Evolutionary conservation across 1,284 basidiomycete genomes (phyloP).

Genomic region (Cystobasidiaceae sp.): DNA sequence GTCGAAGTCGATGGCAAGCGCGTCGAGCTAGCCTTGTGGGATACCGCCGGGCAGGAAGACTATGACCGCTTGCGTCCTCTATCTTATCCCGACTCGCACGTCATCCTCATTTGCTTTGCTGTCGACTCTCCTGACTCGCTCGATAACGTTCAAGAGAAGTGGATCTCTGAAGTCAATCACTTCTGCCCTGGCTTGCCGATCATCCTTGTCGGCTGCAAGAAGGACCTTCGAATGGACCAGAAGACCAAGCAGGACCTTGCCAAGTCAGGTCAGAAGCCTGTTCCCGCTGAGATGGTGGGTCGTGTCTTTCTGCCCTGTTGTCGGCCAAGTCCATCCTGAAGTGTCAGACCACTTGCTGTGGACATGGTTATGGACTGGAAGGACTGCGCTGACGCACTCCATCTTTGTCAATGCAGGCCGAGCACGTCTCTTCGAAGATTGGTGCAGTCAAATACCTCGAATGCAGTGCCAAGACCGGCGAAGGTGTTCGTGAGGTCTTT

Average conservation of each 20-base stretch:
- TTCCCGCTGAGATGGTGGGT: constrained; percentile 58
- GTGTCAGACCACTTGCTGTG: too few relatives aligned
- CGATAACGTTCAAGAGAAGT: constrained; percentile 93
- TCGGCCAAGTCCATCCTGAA: neutral
- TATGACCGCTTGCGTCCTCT: constrained; percentile 90
- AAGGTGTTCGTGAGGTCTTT: constrained; percentile 89
- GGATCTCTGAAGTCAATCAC: constrained; percentile 96
- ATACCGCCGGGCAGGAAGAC: constrained; percentile 97
- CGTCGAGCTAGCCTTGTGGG: constrained; percentile 93
- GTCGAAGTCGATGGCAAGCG: constrained; percentile 81
- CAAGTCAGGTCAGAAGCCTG: constrained; percentile 81
- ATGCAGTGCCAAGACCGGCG: constrained; percentile 86
- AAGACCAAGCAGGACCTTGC: constrained; percentile 85
- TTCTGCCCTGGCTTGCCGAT: constrained; percentile 92
- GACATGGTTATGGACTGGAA: too few relatives aligned
- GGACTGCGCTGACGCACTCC: too few relatives aligned
- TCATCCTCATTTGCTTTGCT: constrained; percentile 94
- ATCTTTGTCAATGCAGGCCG: too few relatives aligned
- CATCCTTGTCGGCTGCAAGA: constrained; percentile 90
- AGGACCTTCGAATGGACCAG: constrained; percentile 78
- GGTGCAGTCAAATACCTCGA: constrained; percentile 86
- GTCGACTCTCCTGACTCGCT: constrained; percentile 94
- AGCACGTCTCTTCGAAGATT: constrained; percentile 77
- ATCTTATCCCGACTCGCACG: constrained; percentile 92
- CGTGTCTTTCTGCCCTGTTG: neutral